Percentiles rank a stretch among this genome's conserved stretches.
phyloP scores from a whole-genome alignment of 2,329 filamentous ascomycete genomes.

The Pseudocercospora crystallina region DNA sequence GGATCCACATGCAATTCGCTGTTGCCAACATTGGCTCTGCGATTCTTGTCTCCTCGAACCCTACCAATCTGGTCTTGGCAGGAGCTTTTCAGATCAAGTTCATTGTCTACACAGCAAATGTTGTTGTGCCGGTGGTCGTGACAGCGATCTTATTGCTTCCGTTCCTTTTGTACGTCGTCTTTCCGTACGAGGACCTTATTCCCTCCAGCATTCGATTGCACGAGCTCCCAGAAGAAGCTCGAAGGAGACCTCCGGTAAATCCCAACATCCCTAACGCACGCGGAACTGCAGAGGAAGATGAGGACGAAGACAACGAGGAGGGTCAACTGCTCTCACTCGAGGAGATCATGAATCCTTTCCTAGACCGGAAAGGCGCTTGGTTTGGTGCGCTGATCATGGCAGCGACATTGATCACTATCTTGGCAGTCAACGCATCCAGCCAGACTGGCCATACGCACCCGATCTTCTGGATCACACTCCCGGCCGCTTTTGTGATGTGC shows the following conservation, averaged over 20 bases:
- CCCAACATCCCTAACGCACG: constrained; percentile 69
- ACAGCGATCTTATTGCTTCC: constrained; percentile 69
- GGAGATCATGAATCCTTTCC: constrained; percentile 73
- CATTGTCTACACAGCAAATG: constrained; percentile 72
- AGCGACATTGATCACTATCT: constrained; percentile 63
- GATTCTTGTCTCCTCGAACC: constrained; percentile 75
- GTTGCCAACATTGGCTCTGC: constrained; percentile 72
- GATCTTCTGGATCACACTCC: constrained; percentile 68
- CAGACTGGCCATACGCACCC: constrained; percentile 52
- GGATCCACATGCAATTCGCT: constrained; percentile 72
- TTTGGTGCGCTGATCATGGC: constrained; percentile 68
- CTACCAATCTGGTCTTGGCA: constrained; percentile 72
- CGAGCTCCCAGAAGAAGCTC: constrained; percentile 60
- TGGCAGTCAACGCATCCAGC: constrained; percentile 64
- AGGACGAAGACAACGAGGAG: constrained; percentile 47
- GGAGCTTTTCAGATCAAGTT: constrained; percentile 72
- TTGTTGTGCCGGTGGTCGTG: constrained; percentile 70
- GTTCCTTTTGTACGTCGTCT: constrained; percentile 68
- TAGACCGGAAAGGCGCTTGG: constrained; percentile 65
- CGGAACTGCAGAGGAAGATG: constrained; percentile 53
- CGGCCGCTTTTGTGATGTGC: constrained; percentile 67
- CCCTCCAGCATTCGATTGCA: constrained; percentile 68
- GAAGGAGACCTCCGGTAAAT: constrained; percentile 61
- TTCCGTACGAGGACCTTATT: constrained; percentile 63
- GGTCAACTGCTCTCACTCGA: constrained; percentile 62